Evolutionary conservation across 176 grass and related monocot genomes (phyloP).

Genomic region (Puya raimondii): DNA sequence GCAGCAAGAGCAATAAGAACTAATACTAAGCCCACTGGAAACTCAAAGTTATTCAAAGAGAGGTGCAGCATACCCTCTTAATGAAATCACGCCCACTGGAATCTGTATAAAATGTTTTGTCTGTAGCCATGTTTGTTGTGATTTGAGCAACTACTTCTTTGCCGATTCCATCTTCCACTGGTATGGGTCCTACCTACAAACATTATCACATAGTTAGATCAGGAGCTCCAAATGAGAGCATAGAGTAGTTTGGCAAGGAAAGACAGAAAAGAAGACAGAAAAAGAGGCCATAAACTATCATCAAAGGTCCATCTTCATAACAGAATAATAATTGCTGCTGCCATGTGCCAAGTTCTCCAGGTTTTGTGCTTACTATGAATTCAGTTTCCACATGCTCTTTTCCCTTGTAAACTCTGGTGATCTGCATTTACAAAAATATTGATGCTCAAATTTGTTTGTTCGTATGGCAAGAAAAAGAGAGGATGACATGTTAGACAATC

Average conservation of each 20-base stretch:
- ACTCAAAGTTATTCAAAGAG: not conserved
- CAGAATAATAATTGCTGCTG: not conserved
- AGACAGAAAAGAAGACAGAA: conserved; percentile 2
- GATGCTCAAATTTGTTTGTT: too few species aligned
- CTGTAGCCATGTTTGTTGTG: conserved; percentile 59
- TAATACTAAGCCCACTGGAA: not conserved
- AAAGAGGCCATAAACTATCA: not conserved
- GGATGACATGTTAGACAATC: too few species aligned
- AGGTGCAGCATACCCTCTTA: conserved; percentile 53
- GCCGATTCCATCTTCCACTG: conserved; percentile 63
- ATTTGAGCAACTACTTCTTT: conserved; percentile 86
- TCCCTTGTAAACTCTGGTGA: conserved; percentile 72
- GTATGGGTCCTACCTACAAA: conserved; percentile 77
- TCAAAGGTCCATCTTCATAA: not conserved
- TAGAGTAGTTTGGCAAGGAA: not conserved
- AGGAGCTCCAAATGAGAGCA: too few species aligned
- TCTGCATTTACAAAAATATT: conserved; percentile 31
- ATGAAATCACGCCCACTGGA: conserved; percentile 95
- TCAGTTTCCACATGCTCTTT: conserved; percentile 87
- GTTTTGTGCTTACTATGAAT: conserved; percentile 49
- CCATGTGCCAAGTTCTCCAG: not conserved
- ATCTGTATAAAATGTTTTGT: conserved; percentile 91
- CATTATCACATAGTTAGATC: not conserved
- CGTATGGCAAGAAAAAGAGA: conserved; percentile 10
- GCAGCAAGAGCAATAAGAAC: not conserved